phyloP scores from a whole-genome alignment of 495 filamentous ascomycete species.

The Hamigera avellanea region DNA sequence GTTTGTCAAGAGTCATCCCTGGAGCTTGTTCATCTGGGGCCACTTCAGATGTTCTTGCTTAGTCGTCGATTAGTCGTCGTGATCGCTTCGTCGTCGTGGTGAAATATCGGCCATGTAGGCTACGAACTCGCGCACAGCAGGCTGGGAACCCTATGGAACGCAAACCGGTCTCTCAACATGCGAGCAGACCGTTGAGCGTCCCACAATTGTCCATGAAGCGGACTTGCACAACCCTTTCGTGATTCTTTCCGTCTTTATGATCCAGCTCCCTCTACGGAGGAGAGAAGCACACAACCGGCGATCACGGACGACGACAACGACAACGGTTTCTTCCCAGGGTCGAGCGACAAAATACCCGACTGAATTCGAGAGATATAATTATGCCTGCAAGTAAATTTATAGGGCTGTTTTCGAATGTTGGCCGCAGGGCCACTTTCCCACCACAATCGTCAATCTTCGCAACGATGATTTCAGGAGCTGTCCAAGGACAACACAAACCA shows the following conservation, averaged over 20 bases:
- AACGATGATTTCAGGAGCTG: too few relatives aligned
- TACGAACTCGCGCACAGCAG: too few relatives aligned
- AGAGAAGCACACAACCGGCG: neutral
- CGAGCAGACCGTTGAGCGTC: slow-evolving; percentile 41
- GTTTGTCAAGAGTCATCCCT: slow-evolving; percentile 34
- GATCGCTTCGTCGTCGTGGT: too few relatives aligned
- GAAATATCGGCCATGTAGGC: too few relatives aligned
- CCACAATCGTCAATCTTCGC: too few relatives aligned
- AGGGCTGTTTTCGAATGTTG: too few relatives aligned
- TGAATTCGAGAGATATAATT: too few relatives aligned
- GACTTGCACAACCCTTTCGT: slow-evolving; percentile 3
- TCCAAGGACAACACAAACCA: too few relatives aligned
- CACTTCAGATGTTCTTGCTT: slow-evolving; percentile 5
- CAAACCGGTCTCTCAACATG: slow-evolving; percentile 39
- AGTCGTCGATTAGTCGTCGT: slow-evolving; percentile 7
- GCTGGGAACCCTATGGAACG: slow-evolving; percentile 43
- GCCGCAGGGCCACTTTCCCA: too few relatives aligned
- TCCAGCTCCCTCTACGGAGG: slow-evolving; percentile 2
- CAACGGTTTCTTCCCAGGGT: too few relatives aligned
- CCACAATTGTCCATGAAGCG: slow-evolving; percentile 35
- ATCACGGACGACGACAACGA: neutral
- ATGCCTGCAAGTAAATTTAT: too few relatives aligned
- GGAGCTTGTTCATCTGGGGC: slow-evolving; percentile 22
- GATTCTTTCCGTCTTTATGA: neutral
- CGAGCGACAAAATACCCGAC: too few relatives aligned